Base-by-base conservation (phyloP, 176 grass and related monocot species). In the Musa schizocarpa region DNA sequence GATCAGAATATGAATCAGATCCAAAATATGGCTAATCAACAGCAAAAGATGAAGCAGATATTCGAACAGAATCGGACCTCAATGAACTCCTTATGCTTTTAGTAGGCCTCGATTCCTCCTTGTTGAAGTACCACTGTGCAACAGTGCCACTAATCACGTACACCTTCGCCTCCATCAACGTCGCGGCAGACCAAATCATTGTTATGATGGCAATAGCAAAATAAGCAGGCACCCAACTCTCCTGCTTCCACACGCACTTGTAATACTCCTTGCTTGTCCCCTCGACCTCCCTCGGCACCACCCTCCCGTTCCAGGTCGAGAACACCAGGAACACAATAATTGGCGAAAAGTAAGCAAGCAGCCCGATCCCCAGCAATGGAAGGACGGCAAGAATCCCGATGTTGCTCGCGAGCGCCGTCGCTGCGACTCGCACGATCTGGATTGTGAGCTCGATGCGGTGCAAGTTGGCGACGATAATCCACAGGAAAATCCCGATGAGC, bases 41-140 rank as follows among this genome's bases (percentile, higher is more conserved):
- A 63, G 34, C 9, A 29, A 67, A 53, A 53, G 22, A 43, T 9
- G 5, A 53, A 76, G 27, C 34, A 19, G 14, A 23, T 12, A 50
- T 22, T 50, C 24, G 21, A 75, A 51, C 11, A 65, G 59, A 19
- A 54, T 59, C 66, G 51, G 70, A 87, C 85, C 85, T 87, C 43
- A 87, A 63, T 22, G 85, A 87, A 57, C 65, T 80, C 58, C 85
- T 77, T 22, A 87, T 76, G 81, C 81, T 81, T 68, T 63, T 83
- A 23, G 20, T 76, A n/a, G 73, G 81, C 73, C 48, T 81, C 26
- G 81, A 80, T 65, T 54, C 78, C 9, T 83, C 85, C 54, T 66
- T 74, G 49, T 56, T 56, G 68, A 87, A 87, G 81, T 87, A 87
- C 85, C 85, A 87, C 50, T 87, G 81, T 13, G 85, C 81, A 21